A percentile compares a stretch with the other conserved stretches of the same genome.
These are phyloP conservation scores for Saccharomyces hybrid DNA, from an alignment of 1,139 yeast genomes.

Conservation along the genomic window DNA sequence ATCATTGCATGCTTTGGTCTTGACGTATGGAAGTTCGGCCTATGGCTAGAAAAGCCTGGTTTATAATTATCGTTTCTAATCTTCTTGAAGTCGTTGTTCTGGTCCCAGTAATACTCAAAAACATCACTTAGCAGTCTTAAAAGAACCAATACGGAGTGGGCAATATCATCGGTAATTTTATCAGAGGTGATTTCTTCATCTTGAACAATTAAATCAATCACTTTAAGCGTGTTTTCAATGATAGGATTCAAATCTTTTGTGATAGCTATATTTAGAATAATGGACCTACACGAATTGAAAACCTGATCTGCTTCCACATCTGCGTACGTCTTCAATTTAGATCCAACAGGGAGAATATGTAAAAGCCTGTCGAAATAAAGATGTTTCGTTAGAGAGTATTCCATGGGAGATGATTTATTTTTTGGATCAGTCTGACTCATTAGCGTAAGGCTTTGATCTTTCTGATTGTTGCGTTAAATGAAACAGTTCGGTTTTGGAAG, in stretches of 20 bases:
- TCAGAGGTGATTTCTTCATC: conserved; percentile 13
- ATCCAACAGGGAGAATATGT: conserved; percentile 18
- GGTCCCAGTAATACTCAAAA: conserved; percentile 26
- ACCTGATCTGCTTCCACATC: conserved; percentile 24
- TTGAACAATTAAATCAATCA: conserved; percentile 18
- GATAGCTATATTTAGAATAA: conserved; percentile 20
- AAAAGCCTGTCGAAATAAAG: conserved; percentile 16
- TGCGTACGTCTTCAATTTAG: conserved; percentile 14
- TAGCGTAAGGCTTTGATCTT: background rate
- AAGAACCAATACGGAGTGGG: conserved; percentile 21
- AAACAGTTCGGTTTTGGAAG: background rate
- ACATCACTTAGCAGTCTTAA: conserved; percentile 24
- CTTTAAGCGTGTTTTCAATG: conserved; percentile 14
- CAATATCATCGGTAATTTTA: conserved; percentile 13
- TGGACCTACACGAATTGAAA: conserved; percentile 18
- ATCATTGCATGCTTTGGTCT: conserved; percentile 20
- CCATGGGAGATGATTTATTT: conserved; percentile 7
- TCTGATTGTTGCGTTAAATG: background rate
- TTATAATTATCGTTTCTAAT: conserved; percentile 3
- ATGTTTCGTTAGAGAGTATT: conserved; percentile 15
- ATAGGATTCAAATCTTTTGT: conserved; percentile 17
- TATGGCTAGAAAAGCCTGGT: conserved; percentile 25
- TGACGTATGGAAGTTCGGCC: conserved; percentile 21
- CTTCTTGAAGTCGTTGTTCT: conserved; percentile 7
- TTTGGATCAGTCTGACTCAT: background rate